Evolutionary conservation across 768 basidiomycete genomes (phyloP).

Genomic region (Scleroderma citrinum): DNA sequence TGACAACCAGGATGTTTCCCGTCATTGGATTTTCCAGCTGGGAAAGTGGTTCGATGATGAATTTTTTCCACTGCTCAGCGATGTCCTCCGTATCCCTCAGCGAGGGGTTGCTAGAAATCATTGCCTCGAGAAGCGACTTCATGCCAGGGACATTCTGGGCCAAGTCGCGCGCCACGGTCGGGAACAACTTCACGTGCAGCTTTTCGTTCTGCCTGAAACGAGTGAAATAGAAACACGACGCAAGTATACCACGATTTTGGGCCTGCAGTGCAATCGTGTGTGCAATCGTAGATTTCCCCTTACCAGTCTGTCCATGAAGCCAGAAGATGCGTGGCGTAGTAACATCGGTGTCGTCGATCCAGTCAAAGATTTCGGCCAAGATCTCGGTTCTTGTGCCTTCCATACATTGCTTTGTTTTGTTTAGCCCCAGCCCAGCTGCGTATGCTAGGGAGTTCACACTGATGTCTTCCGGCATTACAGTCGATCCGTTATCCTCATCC

Average conservation of each 20-base stretch:
- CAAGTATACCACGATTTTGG: constrained; percentile 8
- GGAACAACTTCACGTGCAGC: constrained; percentile 4
- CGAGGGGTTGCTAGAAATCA: not conserved
- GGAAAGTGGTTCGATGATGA: constrained; percentile 10
- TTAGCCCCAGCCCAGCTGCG: too few species aligned
- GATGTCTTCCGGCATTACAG: too few species aligned
- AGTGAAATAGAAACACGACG: constrained; percentile 15
- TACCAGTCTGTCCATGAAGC: constrained; percentile 8
- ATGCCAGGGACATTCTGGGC: constrained; percentile 8
- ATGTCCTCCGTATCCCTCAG: not conserved
- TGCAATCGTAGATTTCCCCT: not conserved
- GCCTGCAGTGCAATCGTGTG: constrained; percentile 9
- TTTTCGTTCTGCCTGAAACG: not conserved
- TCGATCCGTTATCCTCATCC: too few species aligned
- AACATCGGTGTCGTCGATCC: constrained; percentile 4
- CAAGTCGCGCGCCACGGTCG: constrained; percentile 5
- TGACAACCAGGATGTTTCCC: constrained; percentile 19
- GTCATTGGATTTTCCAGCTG: constrained; percentile 1
- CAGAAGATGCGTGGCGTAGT: constrained; percentile 4
- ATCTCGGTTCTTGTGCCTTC: constrained; percentile 7
- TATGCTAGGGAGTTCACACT: too few species aligned
- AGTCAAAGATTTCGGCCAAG: constrained; percentile 7
- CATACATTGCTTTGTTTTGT: not conserved
- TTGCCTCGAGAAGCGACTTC: not conserved
- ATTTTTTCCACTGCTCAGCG: constrained; percentile 9